These are phyloP conservation scores for Calocybe gambosa DNA, from an alignment of 1,284 basidiomycete species.

Conservation along the genomic window DNA sequence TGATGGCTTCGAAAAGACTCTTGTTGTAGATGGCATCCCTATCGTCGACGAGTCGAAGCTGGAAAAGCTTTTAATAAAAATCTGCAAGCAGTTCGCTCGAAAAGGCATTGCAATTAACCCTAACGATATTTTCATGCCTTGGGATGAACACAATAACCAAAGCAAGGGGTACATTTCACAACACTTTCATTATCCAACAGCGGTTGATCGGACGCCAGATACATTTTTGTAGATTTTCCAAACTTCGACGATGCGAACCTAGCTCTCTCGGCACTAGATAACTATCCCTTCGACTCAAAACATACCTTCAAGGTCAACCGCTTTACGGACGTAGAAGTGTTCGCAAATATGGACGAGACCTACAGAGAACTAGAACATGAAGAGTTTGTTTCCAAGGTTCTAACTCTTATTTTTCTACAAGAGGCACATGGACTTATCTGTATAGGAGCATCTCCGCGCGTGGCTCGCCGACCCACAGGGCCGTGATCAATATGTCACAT, in stretches of 20 bases:
- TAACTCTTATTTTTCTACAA: conserved; percentile 31
- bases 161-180: conserved; percentile 72
- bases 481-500: conserved; percentile 95
- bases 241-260: conserved; percentile 77
- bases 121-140: conserved; percentile 78
- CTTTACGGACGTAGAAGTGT: conserved; percentile 91
- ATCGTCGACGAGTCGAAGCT: conserved; percentile 80
- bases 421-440: conserved; percentile 1
- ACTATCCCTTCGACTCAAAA: conserved; percentile 87
- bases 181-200: conserved; percentile 1
- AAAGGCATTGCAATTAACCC: conserved; percentile 75
- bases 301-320: conserved; percentile 89
- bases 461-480: conserved; percentile 93
- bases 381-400: conserved; percentile 80
- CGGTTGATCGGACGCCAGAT: conserved; percentile 41
- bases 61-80: conserved; percentile 70
- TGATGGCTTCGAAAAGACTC: conserved; percentile 80
- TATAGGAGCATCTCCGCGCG: conserved; percentile 87
- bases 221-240: conserved; percentile 86
- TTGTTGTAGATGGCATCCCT: conserved; percentile 85
- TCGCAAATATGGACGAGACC: conserved; percentile 74
- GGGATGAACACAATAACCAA: conserved; percentile 73
- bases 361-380: conserved; percentile 79
- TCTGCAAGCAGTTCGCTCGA: conserved; percentile 78
- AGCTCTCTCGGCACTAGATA: conserved; percentile 79